A percentile compares a stretch with the other conserved stretches of the same genome.
Evolutionary conservation across 768 basidiomycete species (phyloP).

Genomic region (Paxillus rubicundulus): DNA sequence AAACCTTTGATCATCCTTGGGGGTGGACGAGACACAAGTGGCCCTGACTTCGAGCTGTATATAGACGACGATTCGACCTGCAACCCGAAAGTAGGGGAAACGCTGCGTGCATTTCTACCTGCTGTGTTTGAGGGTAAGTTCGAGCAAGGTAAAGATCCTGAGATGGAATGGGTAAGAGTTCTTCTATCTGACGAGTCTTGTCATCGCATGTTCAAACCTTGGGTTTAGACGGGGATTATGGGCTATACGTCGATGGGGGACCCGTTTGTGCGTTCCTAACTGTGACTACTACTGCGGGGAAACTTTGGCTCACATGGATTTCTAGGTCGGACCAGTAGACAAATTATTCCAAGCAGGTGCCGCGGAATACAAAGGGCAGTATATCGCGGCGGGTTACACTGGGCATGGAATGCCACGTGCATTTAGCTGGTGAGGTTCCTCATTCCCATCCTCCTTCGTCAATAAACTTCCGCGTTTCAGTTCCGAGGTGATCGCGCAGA

Average conservation of each 20-base stretch:
- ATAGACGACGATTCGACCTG: constrained; percentile 57
- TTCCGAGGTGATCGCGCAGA: constrained; percentile 58
- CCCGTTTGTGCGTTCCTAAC: constrained; percentile 56
- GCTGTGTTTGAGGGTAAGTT: constrained; percentile 54
- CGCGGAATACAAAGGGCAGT: constrained; percentile 52
- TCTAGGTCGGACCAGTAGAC: constrained; percentile 62
- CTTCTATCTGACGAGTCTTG: background rate
- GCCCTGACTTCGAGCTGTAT: constrained; percentile 47
- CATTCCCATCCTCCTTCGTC: background rate
- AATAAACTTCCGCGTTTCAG: constrained; percentile 30
- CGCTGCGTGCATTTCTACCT: constrained; percentile 60
- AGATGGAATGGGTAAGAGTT: constrained; percentile 76
- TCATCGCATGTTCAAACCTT: background rate
- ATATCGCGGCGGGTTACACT: constrained; percentile 67
- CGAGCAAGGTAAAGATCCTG: constrained; percentile 47
- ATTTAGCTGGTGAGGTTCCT: constrained; percentile 50
- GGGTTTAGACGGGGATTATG: constrained; percentile 75
- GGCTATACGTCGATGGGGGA: constrained; percentile 60
- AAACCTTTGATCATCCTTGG: constrained; percentile 70
- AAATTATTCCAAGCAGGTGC: constrained; percentile 22
- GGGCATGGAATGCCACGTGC: constrained; percentile 84
- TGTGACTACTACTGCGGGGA: no score
- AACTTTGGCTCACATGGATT: background rate
- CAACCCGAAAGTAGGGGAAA: constrained; percentile 44
- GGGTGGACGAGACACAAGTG: constrained; percentile 52